These are phyloP conservation scores for Whalleya microplaca DNA, from an alignment of 2,329 filamentous ascomycete species.

Conservation along the genomic window DNA sequence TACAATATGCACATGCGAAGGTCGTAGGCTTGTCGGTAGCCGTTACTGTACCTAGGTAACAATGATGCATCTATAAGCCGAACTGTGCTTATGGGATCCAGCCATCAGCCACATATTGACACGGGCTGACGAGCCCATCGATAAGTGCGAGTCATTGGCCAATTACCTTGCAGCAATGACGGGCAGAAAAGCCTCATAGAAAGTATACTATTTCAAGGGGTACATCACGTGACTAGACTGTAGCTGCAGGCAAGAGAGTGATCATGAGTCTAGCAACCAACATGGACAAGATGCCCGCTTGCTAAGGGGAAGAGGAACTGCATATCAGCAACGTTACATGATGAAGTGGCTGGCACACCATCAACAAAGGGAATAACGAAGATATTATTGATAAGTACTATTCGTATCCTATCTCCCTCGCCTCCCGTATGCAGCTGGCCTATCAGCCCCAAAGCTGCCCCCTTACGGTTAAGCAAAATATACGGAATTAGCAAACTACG, in stretches of 20 bases:
- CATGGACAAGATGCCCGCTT: neutral
- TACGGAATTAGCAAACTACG: no score
- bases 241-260: neutral
- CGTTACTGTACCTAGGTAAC: no score
- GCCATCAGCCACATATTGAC: neutral
- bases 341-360: neutral
- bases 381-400: no score
- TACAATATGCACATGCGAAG: neutral
- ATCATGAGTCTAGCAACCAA: neutral
- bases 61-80: neutral
- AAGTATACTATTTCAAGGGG: neutral
- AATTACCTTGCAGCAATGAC: neutral
- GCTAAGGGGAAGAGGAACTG: neutral
- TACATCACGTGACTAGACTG: neutral
- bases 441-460: no score
- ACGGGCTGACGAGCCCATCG: neutral
- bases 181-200: neutral
- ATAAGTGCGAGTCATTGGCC: neutral
- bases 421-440: no score
- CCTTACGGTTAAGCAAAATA: no score
- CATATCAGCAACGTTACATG: neutral
- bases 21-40: neutral
- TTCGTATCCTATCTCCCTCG: no score
- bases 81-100: neutral
- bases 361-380: neutral